Conservation (phyloP, 495 filamentous ascomycete species). For the Neurospora terricola region DNA sequence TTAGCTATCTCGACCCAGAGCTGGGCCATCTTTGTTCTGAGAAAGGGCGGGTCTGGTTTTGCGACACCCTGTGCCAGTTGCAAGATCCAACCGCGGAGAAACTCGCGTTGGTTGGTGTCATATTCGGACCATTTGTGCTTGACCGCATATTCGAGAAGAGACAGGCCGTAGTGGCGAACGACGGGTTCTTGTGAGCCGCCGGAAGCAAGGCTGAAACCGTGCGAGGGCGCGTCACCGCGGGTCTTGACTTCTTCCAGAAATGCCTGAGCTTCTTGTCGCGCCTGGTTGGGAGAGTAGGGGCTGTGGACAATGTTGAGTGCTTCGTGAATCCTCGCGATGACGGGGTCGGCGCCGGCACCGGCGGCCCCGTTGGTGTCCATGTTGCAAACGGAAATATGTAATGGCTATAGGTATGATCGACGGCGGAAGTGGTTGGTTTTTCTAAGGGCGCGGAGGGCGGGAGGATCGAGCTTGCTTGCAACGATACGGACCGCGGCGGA, state of each 20-base stretch:
- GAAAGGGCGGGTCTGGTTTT: slow-evolving; percentile 65
- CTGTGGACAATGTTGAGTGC: slow-evolving; percentile 81
- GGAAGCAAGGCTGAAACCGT: slow-evolving; percentile 76
- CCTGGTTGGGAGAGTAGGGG: slow-evolving; percentile 68
- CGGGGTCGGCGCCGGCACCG: slow-evolving; percentile 14
- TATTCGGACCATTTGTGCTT: slow-evolving; percentile 72
- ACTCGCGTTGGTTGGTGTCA: slow-evolving; percentile 47
- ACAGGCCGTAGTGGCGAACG: slow-evolving; percentile 87
- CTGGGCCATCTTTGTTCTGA: slow-evolving; percentile 92
- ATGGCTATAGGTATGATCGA: neutral
- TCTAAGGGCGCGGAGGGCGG: neutral
- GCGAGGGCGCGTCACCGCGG: slow-evolving; percentile 63
- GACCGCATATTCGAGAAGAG: slow-evolving; percentile 78
- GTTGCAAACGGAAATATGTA: neutral
- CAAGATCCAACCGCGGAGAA: slow-evolving; percentile 64
- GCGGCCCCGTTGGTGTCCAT: slow-evolving; percentile 20
- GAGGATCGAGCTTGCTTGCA: neutral
- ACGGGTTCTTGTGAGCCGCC: slow-evolving; percentile 61
- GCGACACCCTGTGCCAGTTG: slow-evolving; percentile 64
- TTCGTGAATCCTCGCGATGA: slow-evolving; percentile 55
- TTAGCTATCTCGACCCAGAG: slow-evolving; percentile 94
- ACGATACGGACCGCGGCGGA: neutral
- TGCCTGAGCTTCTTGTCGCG: slow-evolving; percentile 70
- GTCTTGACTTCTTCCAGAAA: slow-evolving; percentile 80
- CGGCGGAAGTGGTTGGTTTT: too few species aligned